A percentile compares a stretch with the other conserved stretches of the same genome.
phyloP scores from a whole-genome alignment of 768 basidiomycete genomes.

The Mycena belliarum region DNA sequence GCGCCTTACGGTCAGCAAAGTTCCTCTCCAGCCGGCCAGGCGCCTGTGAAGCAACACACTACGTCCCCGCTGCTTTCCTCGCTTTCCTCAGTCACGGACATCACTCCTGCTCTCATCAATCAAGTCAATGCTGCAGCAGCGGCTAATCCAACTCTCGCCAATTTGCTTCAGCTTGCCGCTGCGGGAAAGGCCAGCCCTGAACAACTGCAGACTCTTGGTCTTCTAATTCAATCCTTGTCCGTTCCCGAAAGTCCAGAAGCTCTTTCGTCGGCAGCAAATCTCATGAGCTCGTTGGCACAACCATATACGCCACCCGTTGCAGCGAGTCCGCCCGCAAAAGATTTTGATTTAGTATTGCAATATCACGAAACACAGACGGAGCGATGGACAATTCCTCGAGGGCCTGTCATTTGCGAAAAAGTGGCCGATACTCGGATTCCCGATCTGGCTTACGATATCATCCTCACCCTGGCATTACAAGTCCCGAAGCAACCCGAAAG shows the following conservation, averaged over 20 bases:
- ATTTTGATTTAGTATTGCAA: slow-evolving; percentile 75
- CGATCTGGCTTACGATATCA: slow-evolving; percentile 31
- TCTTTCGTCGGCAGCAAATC: slow-evolving; percentile 16
- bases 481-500: slow-evolving; percentile 28
- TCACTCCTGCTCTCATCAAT: slow-evolving; percentile 58
- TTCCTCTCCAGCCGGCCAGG: slow-evolving; percentile 14
- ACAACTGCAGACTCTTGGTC: slow-evolving; percentile 66
- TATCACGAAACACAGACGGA: slow-evolving; percentile 64
- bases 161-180: slow-evolving; percentile 65
- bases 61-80: slow-evolving; percentile 48
- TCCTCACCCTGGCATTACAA: slow-evolving; percentile 49
- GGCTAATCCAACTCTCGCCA: slow-evolving; percentile 67
- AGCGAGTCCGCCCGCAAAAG: slow-evolving; percentile 39
- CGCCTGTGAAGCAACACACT: slow-evolving; percentile 27
- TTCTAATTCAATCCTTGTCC: slow-evolving; percentile 72
- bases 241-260: slow-evolving; percentile 25
- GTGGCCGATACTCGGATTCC: slow-evolving; percentile 27
- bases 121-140: slow-evolving; percentile 69
- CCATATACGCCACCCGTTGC: slow-evolving; percentile 14
- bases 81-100: slow-evolving; percentile 43
- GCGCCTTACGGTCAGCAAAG: slow-evolving; percentile 18
- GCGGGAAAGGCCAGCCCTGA: slow-evolving; percentile 60
- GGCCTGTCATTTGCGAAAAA: slow-evolving; percentile 50
- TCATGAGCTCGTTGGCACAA: slow-evolving; percentile 14
- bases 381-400: slow-evolving; percentile 70